phyloP scores from a whole-genome alignment of 495 filamentous ascomycete genomes.

The Annulohypoxylon moriforme region DNA sequence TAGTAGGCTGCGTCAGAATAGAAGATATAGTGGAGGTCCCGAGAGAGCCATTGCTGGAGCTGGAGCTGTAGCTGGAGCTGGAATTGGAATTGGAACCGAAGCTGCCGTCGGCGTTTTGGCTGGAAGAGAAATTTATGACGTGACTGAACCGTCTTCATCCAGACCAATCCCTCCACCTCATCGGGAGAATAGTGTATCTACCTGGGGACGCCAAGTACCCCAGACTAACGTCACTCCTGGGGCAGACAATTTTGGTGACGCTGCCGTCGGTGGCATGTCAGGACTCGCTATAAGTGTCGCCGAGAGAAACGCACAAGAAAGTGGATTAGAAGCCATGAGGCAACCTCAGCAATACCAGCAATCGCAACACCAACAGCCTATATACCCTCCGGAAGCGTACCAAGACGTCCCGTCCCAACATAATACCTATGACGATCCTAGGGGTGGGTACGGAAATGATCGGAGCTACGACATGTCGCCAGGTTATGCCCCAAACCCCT shows the following conservation, averaged over 20 bases:
- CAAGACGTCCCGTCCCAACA: slow-evolving; percentile 50
- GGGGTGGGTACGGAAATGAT: slow-evolving; percentile 34
- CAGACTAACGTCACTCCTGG: slow-evolving; percentile 74
- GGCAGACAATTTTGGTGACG: slow-evolving; percentile 77
- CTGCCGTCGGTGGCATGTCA: slow-evolving; percentile 78
- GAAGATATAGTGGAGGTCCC: slow-evolving; percentile 50
- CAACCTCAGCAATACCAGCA: slow-evolving; percentile 53
- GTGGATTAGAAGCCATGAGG: slow-evolving; percentile 75
- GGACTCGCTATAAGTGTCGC: slow-evolving; percentile 81
- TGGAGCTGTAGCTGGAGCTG: no score
- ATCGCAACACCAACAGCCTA: slow-evolving; percentile 25
- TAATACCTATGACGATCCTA: slow-evolving; percentile 32
- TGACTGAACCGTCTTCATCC: slow-evolving; percentile 40
- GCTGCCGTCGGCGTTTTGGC: slow-evolving; percentile 31
- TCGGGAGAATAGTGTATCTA: slow-evolving; percentile 42
- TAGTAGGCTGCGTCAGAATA: slow-evolving; percentile 52
- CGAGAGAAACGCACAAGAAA: slow-evolving; percentile 76
- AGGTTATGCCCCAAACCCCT: slow-evolving; percentile 24
- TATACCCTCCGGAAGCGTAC: slow-evolving; percentile 47
- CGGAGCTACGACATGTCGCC: slow-evolving; percentile 35
- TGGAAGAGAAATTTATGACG: slow-evolving; percentile 18
- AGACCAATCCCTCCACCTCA: slow-evolving; percentile 43
- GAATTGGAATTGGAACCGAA: slow-evolving; percentile 17
- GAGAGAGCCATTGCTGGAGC: slow-evolving; percentile 24
- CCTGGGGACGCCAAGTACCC: slow-evolving; percentile 51